Evolutionary conservation across 257 asterid species (phyloP).

Genomic region (Przewalskia tangutica): DNA sequence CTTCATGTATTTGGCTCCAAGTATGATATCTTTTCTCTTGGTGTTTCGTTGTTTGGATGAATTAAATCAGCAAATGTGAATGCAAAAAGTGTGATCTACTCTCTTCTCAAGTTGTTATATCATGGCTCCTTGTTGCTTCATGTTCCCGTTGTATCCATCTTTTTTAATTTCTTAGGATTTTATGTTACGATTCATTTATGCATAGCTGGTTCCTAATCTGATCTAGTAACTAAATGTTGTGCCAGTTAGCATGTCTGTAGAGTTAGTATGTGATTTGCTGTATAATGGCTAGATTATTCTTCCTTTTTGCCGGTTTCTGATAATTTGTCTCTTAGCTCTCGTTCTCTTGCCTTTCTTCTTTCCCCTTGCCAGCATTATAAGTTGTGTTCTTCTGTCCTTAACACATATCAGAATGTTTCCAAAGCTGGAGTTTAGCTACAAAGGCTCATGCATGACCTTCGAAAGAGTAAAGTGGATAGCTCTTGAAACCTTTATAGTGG

Average conservation of each 20-base stretch:
- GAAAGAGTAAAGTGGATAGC: background rate
- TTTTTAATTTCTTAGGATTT: background rate
- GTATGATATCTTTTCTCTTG: background rate
- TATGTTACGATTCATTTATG: background rate
- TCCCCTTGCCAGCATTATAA: background rate
- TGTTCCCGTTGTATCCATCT: background rate
- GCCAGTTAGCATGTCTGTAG: background rate
- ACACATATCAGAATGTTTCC: too few relatives aligned
- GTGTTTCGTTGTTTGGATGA: background rate
- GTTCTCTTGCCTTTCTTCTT: background rate
- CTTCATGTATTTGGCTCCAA: background rate
- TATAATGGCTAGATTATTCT: background rate
- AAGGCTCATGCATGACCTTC: background rate
- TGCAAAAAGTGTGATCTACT: background rate
- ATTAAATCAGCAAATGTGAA: conserved; percentile 1
- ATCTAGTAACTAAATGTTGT: background rate
- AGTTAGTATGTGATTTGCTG: background rate
- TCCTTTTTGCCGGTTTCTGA: background rate
- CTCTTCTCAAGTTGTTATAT: background rate
- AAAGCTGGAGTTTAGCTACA: too few relatives aligned
- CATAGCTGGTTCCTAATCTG: background rate
- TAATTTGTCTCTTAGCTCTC: background rate
- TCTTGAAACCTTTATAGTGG: background rate
- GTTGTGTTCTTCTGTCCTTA: background rate
- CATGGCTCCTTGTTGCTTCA: background rate